Conservation (phyloP, 495 filamentous ascomycete species). For the Lasiosphaeria miniovina region DNA sequence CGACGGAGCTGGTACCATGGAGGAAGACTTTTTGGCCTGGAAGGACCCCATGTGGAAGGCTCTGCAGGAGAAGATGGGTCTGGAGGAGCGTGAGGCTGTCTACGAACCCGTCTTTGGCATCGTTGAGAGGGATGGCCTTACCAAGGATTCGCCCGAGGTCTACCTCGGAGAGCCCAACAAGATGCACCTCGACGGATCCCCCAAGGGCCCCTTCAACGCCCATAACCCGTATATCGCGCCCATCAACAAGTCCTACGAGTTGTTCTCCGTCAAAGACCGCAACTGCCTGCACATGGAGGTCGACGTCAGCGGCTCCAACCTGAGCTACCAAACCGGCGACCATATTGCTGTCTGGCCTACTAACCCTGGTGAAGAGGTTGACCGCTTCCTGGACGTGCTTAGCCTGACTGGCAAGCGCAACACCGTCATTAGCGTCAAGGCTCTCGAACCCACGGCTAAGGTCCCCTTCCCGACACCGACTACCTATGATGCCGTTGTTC, state of each 20-base stretch:
- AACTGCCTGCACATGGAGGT: constrained; percentile 99
- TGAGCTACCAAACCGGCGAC: constrained; percentile 93
- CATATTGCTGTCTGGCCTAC: constrained; percentile 98
- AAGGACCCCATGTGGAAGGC: constrained; percentile 99
- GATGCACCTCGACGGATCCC: constrained; percentile 80
- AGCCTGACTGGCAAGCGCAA: constrained; percentile 74
- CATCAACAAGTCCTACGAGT: constrained; percentile 81
- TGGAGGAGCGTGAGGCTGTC: constrained; percentile 93
- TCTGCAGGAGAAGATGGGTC: constrained; percentile 71
- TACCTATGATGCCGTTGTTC: constrained; percentile 88
- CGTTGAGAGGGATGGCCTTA: constrained; percentile 69
- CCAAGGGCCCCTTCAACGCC: constrained; percentile 90
- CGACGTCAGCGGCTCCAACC: constrained; percentile 78
- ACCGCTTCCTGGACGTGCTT: constrained; percentile 80
- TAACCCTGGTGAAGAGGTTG: constrained; percentile 88
- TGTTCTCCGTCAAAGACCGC: constrained; percentile 87
- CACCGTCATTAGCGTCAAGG: constrained; percentile 84
- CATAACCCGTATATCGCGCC: constrained; percentile 98
- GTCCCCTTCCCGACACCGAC: constrained; percentile 97
- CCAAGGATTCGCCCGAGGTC: constrained; percentile 76
- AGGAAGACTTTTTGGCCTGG: constrained; percentile 98
- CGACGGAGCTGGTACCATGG: constrained; percentile 98
- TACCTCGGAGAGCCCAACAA: constrained; percentile 97
- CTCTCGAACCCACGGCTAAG: constrained; percentile 91
- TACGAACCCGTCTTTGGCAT: constrained; percentile 93